Base-by-base conservation (phyloP, 2,329 filamentous ascomycete genomes). In the Lachnellula subtilissima region DNA sequence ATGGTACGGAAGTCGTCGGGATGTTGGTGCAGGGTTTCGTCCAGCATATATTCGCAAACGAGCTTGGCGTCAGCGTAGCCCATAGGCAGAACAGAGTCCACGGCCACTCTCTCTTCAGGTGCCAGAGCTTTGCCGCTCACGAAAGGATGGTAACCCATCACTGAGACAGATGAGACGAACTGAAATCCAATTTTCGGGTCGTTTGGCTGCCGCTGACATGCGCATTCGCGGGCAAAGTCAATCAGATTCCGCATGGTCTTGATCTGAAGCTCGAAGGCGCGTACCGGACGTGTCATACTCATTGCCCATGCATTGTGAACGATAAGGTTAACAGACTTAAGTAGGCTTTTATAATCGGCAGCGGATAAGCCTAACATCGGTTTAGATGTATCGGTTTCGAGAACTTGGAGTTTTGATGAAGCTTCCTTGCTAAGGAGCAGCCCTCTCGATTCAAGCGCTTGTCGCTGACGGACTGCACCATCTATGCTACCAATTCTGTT, bases 1-100 rank as follows among this genome's bases (percentile, higher is more conserved):
- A 73, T 75, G 0, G 75, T 58, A 15, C 71, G 72, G 68, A 82
- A 80, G 1, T 60, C 66, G 0, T 70, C 54, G 0, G 74, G 73
- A 57, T 76, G 65, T n/a, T 67, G 62, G 53, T 75, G 73, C 3
- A 81, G 64, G 0, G 79, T 81, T 50, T 72, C 66, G 49, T 77
- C 72, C 0, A 83, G 71, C 66, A 81, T 77, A 3, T 68, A 65
- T 60, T 83, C 79, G 63, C 78, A 81, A 0, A 72, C 71, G 40
- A 64, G 76, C 59, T 83, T 83, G 4, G 76, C 80, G 7, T 82
- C 78, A n/a, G 69, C 71, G 58, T 83, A 82, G 17, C 79, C 79
- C 4, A 68, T 74, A 1, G 73, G 71, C 4, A 79, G 65, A 0
- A 77, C 74, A 0, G 69, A 64, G 1, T 71, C 70, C 1, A 79